Evolutionary conservation across 768 basidiomycete species (phyloP).

Genomic region (Chalciporus piperatus): DNA sequence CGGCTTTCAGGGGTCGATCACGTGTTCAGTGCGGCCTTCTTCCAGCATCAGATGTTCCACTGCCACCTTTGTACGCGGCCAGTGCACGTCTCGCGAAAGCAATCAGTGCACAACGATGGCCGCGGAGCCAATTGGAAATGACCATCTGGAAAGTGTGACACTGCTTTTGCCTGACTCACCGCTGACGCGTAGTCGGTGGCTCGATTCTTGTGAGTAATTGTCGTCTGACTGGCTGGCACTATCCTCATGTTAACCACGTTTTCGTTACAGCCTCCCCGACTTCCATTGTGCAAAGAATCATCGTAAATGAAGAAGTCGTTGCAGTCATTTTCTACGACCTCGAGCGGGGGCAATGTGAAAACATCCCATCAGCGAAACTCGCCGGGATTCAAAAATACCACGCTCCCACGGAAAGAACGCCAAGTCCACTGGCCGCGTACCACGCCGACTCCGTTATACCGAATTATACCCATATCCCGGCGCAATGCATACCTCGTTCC

Average conservation of each 20-base stretch:
- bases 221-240: neutral
- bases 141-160: conserved; percentile 46
- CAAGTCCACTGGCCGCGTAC: conserved; percentile 26
- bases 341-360: conserved; percentile 50
- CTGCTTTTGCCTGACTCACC: conserved; percentile 65
- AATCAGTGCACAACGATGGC: conserved; percentile 35
- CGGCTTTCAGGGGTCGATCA: conserved; percentile 59
- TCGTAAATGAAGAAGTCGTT: conserved; percentile 60
- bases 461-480: conserved; percentile 29
- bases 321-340: conserved; percentile 68
- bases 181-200: conserved; percentile 66
- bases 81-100: conserved; percentile 51
- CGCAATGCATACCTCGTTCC: conserved; percentile 37
- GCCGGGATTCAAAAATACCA: conserved; percentile 47
- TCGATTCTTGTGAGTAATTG: conserved; percentile 56
- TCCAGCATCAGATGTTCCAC: conserved; percentile 63
- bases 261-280: conserved; percentile 44
- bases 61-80: conserved; percentile 50
- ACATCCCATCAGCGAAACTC: conserved; percentile 60
- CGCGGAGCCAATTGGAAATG: conserved; percentile 48
- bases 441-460: conserved; percentile 30
- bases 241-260: conserved; percentile 32
- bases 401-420: conserved; percentile 28
- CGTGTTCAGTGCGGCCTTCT: conserved; percentile 52
- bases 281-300: conserved; percentile 68